Conservation (phyloP, 306 rosid species). For the Bauhinia variegata region DNA sequence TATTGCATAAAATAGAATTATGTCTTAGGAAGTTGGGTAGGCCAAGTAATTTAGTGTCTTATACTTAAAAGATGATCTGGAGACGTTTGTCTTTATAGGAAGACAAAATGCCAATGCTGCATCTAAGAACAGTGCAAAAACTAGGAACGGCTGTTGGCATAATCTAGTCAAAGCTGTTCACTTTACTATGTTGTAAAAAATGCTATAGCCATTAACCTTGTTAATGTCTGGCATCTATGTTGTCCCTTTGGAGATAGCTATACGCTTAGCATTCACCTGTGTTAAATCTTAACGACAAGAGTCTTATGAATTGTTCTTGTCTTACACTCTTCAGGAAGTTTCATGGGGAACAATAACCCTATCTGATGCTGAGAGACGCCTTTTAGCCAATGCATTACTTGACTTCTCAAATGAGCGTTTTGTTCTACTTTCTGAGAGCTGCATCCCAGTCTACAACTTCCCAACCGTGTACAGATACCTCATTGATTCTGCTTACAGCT, state of each 20-base stretch:
- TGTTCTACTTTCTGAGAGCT: constrained; percentile 90
- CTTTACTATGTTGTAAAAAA: background rate
- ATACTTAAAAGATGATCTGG: background rate
- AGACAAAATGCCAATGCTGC: background rate
- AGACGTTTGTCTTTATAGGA: background rate
- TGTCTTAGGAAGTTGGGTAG: background rate
- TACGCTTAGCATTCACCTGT: background rate
- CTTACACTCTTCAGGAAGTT: constrained; percentile 57
- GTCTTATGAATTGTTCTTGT: background rate
- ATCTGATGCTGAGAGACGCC: constrained; percentile 92
- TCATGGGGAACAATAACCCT: constrained; percentile 81
- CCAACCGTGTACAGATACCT: constrained; percentile 76
- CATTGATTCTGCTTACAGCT: constrained; percentile 62
- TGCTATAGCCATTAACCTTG: background rate
- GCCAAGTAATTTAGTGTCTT: background rate
- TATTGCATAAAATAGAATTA: background rate
- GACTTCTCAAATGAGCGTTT: constrained; percentile 90
- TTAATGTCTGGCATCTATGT: background rate
- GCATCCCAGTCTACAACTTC: constrained; percentile 89
- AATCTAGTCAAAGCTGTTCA: background rate
- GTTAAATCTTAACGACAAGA: background rate
- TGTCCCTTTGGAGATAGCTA: background rate
- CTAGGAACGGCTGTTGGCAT: background rate
- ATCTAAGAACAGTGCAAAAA: background rate
- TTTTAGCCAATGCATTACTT: constrained; percentile 82